A percentile compares a stretch with the other conserved stretches of the same genome.
phyloP scores from a whole-genome alignment of 306 rosid species.

The Rosa multiflora region DNA sequence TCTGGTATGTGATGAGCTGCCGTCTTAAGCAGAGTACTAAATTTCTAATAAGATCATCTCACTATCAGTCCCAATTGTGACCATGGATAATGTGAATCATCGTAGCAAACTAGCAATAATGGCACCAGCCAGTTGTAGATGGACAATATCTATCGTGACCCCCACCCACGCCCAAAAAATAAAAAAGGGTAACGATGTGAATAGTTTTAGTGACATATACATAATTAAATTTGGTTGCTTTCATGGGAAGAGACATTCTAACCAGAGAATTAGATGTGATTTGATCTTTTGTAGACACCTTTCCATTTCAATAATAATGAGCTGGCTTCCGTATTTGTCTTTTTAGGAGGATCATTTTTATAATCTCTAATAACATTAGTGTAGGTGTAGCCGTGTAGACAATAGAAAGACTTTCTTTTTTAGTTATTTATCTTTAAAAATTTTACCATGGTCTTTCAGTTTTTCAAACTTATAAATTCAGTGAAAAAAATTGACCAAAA shows the following conservation, averaged over 20 bases:
- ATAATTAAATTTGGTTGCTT: conserved; percentile 18
- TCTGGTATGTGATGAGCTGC: no score
- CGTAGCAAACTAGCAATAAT: conserved; percentile 2
- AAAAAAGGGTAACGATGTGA: neutral
- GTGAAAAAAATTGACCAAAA: no score
- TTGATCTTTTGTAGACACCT: conserved; percentile 13
- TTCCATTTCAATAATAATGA: conserved; percentile 19
- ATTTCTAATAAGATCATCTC: neutral
- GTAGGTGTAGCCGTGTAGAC: no score
- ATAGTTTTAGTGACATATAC: neutral
- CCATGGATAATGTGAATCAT: conserved; percentile 6
- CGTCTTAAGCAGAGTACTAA: neutral
- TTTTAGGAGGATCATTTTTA: conserved; percentile 1
- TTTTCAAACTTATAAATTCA: no score
- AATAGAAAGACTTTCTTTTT: no score
- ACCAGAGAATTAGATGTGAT: conserved; percentile 18
- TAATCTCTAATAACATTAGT: neutral
- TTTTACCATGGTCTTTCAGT: no score
- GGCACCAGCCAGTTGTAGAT: neutral
- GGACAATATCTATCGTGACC: neutral
- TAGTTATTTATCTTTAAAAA: no score
- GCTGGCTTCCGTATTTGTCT: neutral
- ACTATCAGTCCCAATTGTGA: conserved; percentile 8
- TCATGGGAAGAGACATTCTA: conserved; percentile 35
- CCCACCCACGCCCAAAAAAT: neutral